These are phyloP conservation scores for Scedosporium boydii DNA, from an alignment of 2,329 filamentous ascomycete genomes.

Conservation along the genomic window DNA sequence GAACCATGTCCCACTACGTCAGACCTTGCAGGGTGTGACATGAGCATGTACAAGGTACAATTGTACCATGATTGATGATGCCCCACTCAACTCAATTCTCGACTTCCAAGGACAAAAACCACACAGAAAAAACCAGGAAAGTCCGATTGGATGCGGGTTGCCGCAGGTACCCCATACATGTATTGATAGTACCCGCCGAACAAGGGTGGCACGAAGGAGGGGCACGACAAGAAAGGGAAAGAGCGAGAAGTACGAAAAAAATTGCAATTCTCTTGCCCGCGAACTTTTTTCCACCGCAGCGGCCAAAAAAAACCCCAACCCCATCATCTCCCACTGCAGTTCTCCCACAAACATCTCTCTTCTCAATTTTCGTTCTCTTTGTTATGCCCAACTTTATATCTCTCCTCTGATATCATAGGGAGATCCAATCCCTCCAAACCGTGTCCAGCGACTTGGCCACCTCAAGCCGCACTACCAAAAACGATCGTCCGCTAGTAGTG, in stretches of 20 bases:
- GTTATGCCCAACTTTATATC: not conserved
- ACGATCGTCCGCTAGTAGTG: not conserved
- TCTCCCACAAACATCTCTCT: not conserved
- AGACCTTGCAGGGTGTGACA: too few relatives aligned
- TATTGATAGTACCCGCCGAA: too few relatives aligned
- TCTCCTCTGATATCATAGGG: not conserved
- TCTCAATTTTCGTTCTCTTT: not conserved
- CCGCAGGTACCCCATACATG: not conserved
- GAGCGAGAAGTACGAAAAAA: not conserved
- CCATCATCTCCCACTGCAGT: not conserved
- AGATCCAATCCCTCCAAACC: not conserved
- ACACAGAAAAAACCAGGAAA: not conserved
- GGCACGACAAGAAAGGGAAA: not conserved
- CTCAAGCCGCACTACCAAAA: not conserved
- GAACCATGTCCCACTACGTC: too few relatives aligned
- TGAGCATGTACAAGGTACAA: too few relatives aligned
- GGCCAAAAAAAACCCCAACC: not conserved
- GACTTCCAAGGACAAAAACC: too few relatives aligned
- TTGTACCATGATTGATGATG: too few relatives aligned
- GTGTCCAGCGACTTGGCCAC: not conserved
- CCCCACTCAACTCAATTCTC: too few relatives aligned
- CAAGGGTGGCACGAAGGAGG: not conserved
- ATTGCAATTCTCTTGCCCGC: not conserved
- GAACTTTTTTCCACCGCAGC: not conserved
- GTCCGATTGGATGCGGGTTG: not conserved